Conservation (phyloP, 495 filamentous ascomycete genomes). For the Lophiotrema nucula region DNA sequence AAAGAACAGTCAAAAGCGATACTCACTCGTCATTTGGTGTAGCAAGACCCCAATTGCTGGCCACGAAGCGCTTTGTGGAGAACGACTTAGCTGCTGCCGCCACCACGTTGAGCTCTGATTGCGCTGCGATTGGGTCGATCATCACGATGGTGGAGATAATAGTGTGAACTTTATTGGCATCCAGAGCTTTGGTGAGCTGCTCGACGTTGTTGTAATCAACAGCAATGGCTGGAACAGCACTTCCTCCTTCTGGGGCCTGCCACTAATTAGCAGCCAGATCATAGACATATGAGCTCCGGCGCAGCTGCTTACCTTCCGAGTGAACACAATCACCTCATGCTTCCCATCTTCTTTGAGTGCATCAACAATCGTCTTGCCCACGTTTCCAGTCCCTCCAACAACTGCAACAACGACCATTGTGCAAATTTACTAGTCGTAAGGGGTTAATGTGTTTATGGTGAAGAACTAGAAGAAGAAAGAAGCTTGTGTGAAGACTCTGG, state of each 20-base stretch:
- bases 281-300: not conserved
- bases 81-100: slow-evolving; percentile 5
- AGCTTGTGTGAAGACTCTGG: not conserved
- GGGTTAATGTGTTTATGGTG: not conserved
- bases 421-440: not conserved
- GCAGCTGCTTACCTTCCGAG: slow-evolving; percentile 4
- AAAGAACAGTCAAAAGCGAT: not conserved
- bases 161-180: slow-evolving; percentile 2
- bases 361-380: slow-evolving; percentile 1
- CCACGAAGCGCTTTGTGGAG: slow-evolving; percentile 6
- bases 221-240: not conserved
- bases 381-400: slow-evolving; percentile 5
- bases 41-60: slow-evolving; percentile 6
- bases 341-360: slow-evolving; percentile 1
- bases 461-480: not conserved
- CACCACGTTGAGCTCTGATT: not conserved
- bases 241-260: slow-evolving; percentile 4
- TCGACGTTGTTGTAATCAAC: slow-evolving; percentile 16
- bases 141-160: slow-evolving; percentile 4
- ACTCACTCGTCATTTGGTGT: slow-evolving; percentile 1
- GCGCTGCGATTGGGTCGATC: not conserved
- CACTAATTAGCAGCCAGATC: not conserved
- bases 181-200: slow-evolving; percentile 1
- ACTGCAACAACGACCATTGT: slow-evolving; percentile 7
- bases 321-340: slow-evolving; percentile 2